Percentiles rank a stretch among this genome's conserved stretches.
These are phyloP conservation scores for Tricholoma sp. DNA, from an alignment of 768 basidiomycete genomes.

Conservation along the genomic window DNA sequence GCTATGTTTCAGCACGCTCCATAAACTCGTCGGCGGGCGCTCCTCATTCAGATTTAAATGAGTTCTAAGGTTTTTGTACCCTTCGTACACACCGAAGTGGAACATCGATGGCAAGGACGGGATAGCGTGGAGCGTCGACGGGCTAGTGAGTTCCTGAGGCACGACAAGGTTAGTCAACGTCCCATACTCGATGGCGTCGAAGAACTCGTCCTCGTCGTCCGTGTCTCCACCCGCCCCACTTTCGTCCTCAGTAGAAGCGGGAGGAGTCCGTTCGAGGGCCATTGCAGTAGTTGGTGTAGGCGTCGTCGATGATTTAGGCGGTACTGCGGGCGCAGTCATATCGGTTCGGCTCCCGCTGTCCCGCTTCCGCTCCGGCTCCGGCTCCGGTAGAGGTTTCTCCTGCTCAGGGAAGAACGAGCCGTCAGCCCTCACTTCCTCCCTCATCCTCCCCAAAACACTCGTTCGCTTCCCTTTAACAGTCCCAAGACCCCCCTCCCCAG, in stretches of 20 bases:
- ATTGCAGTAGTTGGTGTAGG: background rate
- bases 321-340: background rate
- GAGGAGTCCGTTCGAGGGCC: background rate
- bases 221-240: constrained; percentile 36
- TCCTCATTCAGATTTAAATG: constrained; percentile 68
- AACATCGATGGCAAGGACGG: constrained; percentile 7
- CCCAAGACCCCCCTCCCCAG: background rate
- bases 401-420: constrained; percentile 1
- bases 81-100: constrained; percentile 46
- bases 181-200: constrained; percentile 90
- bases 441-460: constrained; percentile 14
- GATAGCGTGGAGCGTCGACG: constrained; percentile 15
- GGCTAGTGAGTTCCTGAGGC: constrained; percentile 54
- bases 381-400: background rate
- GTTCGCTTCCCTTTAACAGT: constrained; percentile 14
- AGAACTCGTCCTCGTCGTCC: constrained; percentile 94
- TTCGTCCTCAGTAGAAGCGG: constrained; percentile 9
- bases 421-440: constrained; percentile 5
- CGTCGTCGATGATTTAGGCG: background rate
- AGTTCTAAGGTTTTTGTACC: constrained; percentile 61
- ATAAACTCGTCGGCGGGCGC: constrained; percentile 84
- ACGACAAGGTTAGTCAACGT: constrained; percentile 73
- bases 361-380: background rate
- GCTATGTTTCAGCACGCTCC: constrained; percentile 91
- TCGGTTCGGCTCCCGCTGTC: background rate